Base-by-base conservation (phyloP, 106 monocot species). In the Agapanthus africanus region DNA sequence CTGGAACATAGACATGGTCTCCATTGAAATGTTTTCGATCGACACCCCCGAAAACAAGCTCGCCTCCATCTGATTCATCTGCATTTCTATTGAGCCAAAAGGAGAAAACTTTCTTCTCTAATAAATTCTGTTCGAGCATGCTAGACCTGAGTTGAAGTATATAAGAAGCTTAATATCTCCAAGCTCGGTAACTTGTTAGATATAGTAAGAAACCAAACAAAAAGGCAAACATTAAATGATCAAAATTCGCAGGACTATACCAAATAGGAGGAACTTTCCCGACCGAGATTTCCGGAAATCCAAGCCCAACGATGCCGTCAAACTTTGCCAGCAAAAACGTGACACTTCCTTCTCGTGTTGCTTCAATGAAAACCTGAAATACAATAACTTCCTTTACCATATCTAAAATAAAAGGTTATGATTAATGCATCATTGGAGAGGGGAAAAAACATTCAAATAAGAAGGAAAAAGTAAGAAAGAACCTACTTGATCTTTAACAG, bases 251-350 rank as follows among this genome's bases (percentile, higher is more conserved):
- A 47, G 19, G 19, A 41, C 4, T 51, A 67, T 76, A 76, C 94
- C 94, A 94, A 50, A 94, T 30, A 16, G 94, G 84, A 0, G 84
- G 79, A 41, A 71, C 68, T 47, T 73, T 37, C 18, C 75, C 90
- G 40, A 78, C 84, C 34, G 94, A 94, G 54, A 87, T 94, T 74
- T 94, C 94, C 9, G 71, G 64, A 68, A 83, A 94, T 56, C 90
- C 94, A 63, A 94, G 94, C 6, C 94, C 94, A 44, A 94, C 73
- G 63, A 94, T 87, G 6, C 94, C 94, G 74, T 94, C 94, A 71
- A 87, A 90, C 64, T 87, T 94, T n/a, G 77, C 84, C 37, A 83
- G 10, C 21, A 90, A 6, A 50, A 94, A 87, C 57, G 78, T 40
- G 28, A 82, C 51, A 65, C 87, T 80, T 11, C 76, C 10, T 65